Evolutionary conservation across 805 yeast species (phyloP), one percentile per base, ranked within the genome.

Genomic region (Candida ficus): DNA sequence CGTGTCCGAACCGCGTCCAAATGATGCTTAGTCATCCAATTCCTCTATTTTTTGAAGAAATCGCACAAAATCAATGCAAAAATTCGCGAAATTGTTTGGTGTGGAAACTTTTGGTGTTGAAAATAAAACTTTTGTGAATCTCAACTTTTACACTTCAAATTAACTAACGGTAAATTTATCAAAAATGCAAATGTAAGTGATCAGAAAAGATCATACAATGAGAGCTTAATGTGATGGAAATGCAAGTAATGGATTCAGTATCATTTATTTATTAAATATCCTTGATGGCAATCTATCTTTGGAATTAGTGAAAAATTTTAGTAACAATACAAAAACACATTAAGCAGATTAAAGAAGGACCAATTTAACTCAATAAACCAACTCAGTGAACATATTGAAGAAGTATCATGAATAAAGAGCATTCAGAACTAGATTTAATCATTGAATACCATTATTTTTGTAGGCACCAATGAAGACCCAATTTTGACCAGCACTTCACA

Each of bases 151-250:
- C 14, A 13, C 18, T 22, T 19, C 17, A 29, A 32, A 17, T 18
- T 26, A 31, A 44, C 43, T 44, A 48, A 45, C 48, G 34, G 55
- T 46, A 37, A 40, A 46, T 51, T 49, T 38, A 48, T 46, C 50
- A 51, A 49, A 66, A 65, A 67, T 67, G 72, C 72, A 67, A 64
- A 67, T 67, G 72, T 67, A 67, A 66, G 72, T 57, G 42, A 36
- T 22, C 34, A 12, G n/a, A 22, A 32, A 23, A 10, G 27, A 33
- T 17, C 23, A 38, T 28, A 41, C 12, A 36, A 42, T n/a, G 11
- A 20, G 33, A 27, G 12, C 12, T 11, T 18, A 18, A 17, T 8
- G 17, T 14, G 26, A 32, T 12, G 20, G 17, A 4, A 17, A 14
- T 17, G 14, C 16, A 6, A 29, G 12, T 29, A 18, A 20, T 33